Evolutionary conservation across 1,284 basidiomycete species (phyloP).

Genomic region (Phellinidium pouzarii): DNA sequence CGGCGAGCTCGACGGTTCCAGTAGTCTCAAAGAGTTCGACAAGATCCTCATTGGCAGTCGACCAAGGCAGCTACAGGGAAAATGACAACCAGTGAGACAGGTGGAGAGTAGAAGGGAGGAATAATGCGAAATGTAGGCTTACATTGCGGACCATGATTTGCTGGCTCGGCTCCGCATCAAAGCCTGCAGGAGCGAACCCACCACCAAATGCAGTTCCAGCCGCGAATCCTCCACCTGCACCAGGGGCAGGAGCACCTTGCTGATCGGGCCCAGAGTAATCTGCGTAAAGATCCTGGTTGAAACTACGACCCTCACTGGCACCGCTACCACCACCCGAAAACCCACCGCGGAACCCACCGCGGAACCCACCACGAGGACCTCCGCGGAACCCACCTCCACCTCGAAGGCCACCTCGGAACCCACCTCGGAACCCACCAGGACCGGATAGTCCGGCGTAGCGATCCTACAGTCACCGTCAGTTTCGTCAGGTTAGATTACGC

Average conservation of each 20-base stretch:
- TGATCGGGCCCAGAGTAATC: slow-evolving; percentile 77
- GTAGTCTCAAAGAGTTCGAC: slow-evolving; percentile 98
- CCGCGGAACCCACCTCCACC: slow-evolving; percentile 53
- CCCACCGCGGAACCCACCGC: slow-evolving; percentile 44
- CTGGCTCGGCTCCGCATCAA: slow-evolving; percentile 76
- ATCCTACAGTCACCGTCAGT: slow-evolving; percentile 44
- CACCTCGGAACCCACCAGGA: slow-evolving; percentile 56
- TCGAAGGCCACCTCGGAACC: slow-evolving; percentile 50
- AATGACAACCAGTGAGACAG: slow-evolving; percentile 6
- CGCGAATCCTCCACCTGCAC: too few species aligned
- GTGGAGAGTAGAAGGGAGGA: slow-evolving; percentile 7
- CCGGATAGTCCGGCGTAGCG: slow-evolving; percentile 80
- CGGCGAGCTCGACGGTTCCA: slow-evolving; percentile 88
- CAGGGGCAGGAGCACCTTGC: slow-evolving; percentile 33
- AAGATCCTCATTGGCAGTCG: slow-evolving; percentile 96
- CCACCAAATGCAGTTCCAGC: slow-evolving; percentile 37
- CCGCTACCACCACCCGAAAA: slow-evolving; percentile 43
- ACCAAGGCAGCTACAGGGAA: slow-evolving; percentile 80
- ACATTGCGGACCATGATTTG: slow-evolving; percentile 98
- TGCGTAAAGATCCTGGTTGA: slow-evolving; percentile 73
- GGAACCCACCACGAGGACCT: slow-evolving; percentile 43
- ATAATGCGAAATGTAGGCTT: slow-evolving; percentile 37
- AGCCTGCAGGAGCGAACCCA: slow-evolving; percentile 27
- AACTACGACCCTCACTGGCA: slow-evolving; percentile 57
- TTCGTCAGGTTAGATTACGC: slow-evolving; percentile 4